These are phyloP conservation scores for Arabidopsis hybrid DNA, from an alignment of 441 rosid species.

Conservation along the genomic window DNA sequence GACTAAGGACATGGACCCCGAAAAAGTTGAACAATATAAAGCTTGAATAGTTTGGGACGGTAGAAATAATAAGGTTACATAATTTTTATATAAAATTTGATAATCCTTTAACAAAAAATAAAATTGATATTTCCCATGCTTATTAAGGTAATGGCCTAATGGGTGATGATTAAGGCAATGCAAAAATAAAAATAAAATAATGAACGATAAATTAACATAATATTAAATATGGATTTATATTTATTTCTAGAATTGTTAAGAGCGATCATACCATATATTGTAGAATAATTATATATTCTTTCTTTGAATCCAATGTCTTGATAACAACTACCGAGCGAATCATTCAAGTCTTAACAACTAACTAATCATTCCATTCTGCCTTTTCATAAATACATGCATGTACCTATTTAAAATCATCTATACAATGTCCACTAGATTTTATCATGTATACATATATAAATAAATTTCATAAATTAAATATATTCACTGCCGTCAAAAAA, in stretches of 20 bases:
- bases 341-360: conserved; percentile 34
- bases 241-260: background rate
- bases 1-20: conserved; percentile 28
- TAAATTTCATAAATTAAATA: background rate
- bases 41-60: conserved; percentile 1
- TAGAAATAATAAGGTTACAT: background rate
- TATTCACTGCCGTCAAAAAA: too few species aligned
- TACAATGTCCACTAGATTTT: conserved; percentile 18
- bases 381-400: conserved; percentile 28
- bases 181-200: background rate
- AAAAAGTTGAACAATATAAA: background rate
- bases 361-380: conserved; percentile 25
- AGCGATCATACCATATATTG: background rate
- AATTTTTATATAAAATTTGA: background rate
- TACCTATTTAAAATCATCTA: conserved; percentile 19
- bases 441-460: background rate
- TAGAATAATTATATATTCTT: conserved; percentile 5
- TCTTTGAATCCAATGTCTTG: conserved; percentile 1
- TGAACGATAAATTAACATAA: background rate
- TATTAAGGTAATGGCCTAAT: too few species aligned
- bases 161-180: background rate
- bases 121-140: background rate
- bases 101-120: background rate
- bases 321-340: conserved; percentile 18
- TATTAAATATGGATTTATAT: background rate